A percentile compares a stretch with the other conserved stretches of the same genome.
phyloP scores from a whole-genome alignment of 2,329 filamentous ascomycete genomes.

The Arthroderma sp. region DNA sequence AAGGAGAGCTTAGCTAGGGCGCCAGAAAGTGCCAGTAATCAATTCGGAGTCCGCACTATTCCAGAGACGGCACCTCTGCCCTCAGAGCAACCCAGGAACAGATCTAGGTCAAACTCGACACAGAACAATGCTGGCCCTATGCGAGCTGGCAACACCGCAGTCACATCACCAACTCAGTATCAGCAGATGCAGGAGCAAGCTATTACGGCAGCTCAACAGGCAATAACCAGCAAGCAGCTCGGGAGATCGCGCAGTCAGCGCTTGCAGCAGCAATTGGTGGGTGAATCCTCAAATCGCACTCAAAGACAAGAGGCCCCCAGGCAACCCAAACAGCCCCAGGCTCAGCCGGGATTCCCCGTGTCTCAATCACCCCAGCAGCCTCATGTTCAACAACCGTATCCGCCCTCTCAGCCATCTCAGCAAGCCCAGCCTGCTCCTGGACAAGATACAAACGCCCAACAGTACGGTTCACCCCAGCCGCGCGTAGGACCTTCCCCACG shows the following conservation, averaged over 20 bases:
- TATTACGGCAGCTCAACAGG: slow-evolving; percentile 64
- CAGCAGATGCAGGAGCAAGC: slow-evolving; percentile 72
- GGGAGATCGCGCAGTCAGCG: slow-evolving; percentile 63
- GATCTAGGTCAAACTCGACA: slow-evolving; percentile 54
- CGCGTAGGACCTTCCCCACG: slow-evolving; percentile 46
- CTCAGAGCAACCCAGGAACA: slow-evolving; percentile 53
- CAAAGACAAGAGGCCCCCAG: slow-evolving; percentile 21
- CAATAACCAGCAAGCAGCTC: slow-evolving; percentile 55
- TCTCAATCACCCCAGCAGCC: slow-evolving; percentile 3
- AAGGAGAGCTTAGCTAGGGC: slow-evolving; percentile 7
- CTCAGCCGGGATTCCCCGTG: slow-evolving; percentile 23
- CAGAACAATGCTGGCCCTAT: slow-evolving; percentile 31
- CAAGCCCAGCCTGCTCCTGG: slow-evolving; percentile 17
- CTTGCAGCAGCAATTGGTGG: slow-evolving; percentile 34
- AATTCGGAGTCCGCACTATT: slow-evolving; percentile 37
- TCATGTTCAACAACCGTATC: not conserved
- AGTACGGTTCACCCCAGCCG: slow-evolving; percentile 15
- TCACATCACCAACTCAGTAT: slow-evolving; percentile 32
- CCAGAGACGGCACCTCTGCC: slow-evolving; percentile 45
- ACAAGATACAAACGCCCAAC: slow-evolving; percentile 8
- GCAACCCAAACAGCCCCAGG: slow-evolving; percentile 33
- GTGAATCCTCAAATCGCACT: slow-evolving; percentile 14
- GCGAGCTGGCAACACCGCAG: slow-evolving; percentile 12
- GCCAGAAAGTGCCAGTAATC: too few species aligned
- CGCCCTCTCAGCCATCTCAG: slow-evolving; percentile 16